phyloP scores from a whole-genome alignment of 495 filamentous ascomycete species.

The Xylaria curta region DNA sequence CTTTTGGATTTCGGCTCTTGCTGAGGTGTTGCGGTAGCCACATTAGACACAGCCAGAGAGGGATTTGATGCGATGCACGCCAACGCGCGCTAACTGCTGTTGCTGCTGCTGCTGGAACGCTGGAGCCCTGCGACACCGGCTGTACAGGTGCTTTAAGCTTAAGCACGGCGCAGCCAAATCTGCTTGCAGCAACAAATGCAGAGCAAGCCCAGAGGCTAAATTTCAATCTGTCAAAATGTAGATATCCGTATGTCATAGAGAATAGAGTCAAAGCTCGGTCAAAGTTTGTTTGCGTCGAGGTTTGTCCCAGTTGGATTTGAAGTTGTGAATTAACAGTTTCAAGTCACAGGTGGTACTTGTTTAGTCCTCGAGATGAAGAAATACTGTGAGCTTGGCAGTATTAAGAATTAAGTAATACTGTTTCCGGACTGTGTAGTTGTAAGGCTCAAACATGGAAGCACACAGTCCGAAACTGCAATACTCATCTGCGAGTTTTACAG shows the following conservation, averaged over 20 bases:
- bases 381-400: not conserved
- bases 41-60: not conserved
- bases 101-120: not conserved
- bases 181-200: not conserved
- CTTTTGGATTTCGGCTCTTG: constrained; percentile 3
- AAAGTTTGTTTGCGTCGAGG: not conserved
- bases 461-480: not conserved
- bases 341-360: constrained; percentile 3
- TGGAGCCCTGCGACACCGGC: constrained; percentile 1
- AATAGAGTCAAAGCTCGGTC: not conserved
- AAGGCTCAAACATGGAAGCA: not conserved
- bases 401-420: not conserved
- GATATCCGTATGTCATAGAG: not conserved
- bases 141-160: not conserved
- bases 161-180: constrained; percentile 1
- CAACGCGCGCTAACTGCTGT: not conserved
- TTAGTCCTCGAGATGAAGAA: not conserved
- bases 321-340: not conserved
- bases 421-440: not conserved
- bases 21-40: not conserved
- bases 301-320: not conserved
- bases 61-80: constrained; percentile 12
- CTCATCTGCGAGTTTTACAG: not conserved
- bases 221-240: not conserved
- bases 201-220: not conserved